Base-by-base conservation (phyloP, 495 filamentous ascomycete genomes). In the Hyaloscypha bicolor region DNA sequence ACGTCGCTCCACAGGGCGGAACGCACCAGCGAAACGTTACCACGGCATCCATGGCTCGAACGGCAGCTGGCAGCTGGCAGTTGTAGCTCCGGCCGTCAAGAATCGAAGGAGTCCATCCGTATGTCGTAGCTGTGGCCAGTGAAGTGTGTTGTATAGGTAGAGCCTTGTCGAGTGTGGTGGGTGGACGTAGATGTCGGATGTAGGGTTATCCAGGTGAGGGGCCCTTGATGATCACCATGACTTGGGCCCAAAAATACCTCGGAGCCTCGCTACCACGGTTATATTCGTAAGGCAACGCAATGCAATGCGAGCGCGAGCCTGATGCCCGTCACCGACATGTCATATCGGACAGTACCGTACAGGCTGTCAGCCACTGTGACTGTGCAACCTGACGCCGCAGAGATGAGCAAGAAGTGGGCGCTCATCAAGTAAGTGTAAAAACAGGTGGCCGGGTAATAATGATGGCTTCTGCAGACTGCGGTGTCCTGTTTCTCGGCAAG, bases 11-110 rank as follows among this genome's bases (percentile, higher is more conserved):
- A 5, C 22, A 4, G 19, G n/a, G 22, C n/a, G 33, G 51, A 21
- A 53, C 29, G 29, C 30, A n/a, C 45, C 21, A 55, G 30, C 56
- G 56, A 37, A 60, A 60, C 56, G 56, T 62, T 55, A 61, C 57
- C 64, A 19, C 53, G 12, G 56, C 9, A 22, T 59, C 29, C 19
- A 53, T 35, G 37, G 29, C 19, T 65, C 52, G 52, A 12, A 6
- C 42, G 42, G 16, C 11, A 48, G 42, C 35, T 37, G 25, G 25
- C 25, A 1, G 25, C 25, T 25, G 25, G 25, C 25, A 25, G 25
- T 25, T 25, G 25, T 25, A 25, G 25, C 25, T 25, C 25, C 25
- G 25, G 35, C 35, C 8, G 35, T 12, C 35, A 3, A 37, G 35
- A 37, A 6, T 37, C 35, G 35, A 37, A 37, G 35, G 35, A 37